These are phyloP conservation scores for Colletotrichum karsti DNA, from an alignment of 2,329 filamentous ascomycete genomes.

Conservation along the genomic window DNA sequence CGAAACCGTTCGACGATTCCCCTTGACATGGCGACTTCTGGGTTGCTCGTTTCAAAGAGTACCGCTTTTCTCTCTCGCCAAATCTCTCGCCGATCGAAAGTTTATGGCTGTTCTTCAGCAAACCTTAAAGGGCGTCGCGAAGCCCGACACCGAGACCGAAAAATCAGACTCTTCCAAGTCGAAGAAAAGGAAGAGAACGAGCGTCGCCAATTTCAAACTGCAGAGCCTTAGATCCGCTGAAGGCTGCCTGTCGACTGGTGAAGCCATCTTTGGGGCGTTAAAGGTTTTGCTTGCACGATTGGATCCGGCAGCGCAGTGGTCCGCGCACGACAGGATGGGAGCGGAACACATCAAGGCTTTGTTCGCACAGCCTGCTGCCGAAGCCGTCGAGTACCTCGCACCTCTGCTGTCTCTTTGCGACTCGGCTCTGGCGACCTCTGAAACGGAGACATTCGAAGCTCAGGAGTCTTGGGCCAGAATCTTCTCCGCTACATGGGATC, in stretches of 20 bases:
- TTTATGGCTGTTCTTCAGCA: conserved; percentile 74
- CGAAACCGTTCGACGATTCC: conserved; percentile 63
- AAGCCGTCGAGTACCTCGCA: conserved; percentile 54
- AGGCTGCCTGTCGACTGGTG: conserved; percentile 55
- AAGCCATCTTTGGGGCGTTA: conserved; percentile 57
- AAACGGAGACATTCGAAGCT: conserved; percentile 43
- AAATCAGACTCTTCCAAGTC: conserved; percentile 34
- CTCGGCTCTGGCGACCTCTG: conserved; percentile 41
- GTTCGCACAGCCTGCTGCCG: conserved; percentile 58
- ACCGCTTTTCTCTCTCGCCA: conserved; percentile 74
- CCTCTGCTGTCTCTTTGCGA: conserved; percentile 57
- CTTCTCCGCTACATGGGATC: conserved; percentile 58
- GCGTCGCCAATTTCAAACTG: conserved; percentile 46
- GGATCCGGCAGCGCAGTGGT: conserved; percentile 40
- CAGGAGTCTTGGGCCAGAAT: conserved; percentile 57
- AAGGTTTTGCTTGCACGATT: conserved; percentile 55
- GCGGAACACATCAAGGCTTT: conserved; percentile 67
- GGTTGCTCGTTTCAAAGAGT: conserved; percentile 69
- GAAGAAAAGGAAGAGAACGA: conserved; percentile 57
- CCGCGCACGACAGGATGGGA: conserved; percentile 58
- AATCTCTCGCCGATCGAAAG: conserved; percentile 74
- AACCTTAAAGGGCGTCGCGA: conserved; percentile 67
- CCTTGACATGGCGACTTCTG: conserved; percentile 69
- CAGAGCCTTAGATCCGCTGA: conserved; percentile 46
- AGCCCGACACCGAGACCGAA: conserved; percentile 37